Base-by-base conservation (phyloP, 805 yeast genomes). In the Priceomyces medius region DNA sequence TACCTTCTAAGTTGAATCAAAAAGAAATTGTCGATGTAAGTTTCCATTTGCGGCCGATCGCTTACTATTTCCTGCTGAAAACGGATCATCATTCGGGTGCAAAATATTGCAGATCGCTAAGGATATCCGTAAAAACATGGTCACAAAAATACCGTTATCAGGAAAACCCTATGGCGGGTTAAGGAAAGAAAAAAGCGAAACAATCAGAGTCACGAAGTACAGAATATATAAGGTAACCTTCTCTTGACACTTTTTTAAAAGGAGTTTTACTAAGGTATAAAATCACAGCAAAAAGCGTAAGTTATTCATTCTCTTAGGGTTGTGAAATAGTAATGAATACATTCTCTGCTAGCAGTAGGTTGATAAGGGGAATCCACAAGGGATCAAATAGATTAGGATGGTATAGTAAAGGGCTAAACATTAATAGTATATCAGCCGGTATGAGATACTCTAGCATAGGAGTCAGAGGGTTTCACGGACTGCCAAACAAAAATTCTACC, bases 401-500 rank as follows among this genome's bases (percentile, higher is more conserved):
- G 29, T 5, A 26, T 26, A 26, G 14, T n/a, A 26, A 8, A 5
- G n/a, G 9, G 9, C 14, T n/a, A 5, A 5, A 5, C 5, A 26
- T 26, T 14, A 26, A n/a, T 14, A 26, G 29, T n/a, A 10, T 26
- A n/a, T 12, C 7, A 10, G 5, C 9, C 10, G 29, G 29, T n/a
- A 12, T n/a, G 29, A n/a, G 12, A 26, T 26, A 8, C n/a, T 5
- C 14, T 6, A n/a, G n/a, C 29, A 26, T 5, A 10, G 29, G 12
- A 5, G 29, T 9, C 9, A 42, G 46, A 39, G 8, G 19, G 17
- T 55, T 56, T 47, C 58, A 54, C 24, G 56, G 47, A 14, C 45
- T 59, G 8, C 55, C 57, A 12, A 54, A 53, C 44, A 56, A 55
- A 32, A 55, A 48, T 32, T 49, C 38, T 38, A 45, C 54, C 28